These are phyloP conservation scores for Erodium chrysanthum DNA, from an alignment of 441 rosid species.

Conservation along the genomic window DNA sequence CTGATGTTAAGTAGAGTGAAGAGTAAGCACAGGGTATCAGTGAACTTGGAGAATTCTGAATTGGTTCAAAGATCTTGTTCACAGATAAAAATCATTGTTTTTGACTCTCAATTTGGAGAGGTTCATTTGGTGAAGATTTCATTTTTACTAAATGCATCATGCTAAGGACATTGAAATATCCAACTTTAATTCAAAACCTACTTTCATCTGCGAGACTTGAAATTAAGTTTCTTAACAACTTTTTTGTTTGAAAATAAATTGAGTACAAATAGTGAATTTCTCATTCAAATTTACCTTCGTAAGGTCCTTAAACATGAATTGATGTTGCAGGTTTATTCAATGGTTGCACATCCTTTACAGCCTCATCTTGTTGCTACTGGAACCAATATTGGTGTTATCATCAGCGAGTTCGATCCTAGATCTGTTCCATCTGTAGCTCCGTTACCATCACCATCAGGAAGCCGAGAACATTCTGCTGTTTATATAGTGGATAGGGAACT, in stretches of 20 bases:
- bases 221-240: background rate
- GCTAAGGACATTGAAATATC: background rate
- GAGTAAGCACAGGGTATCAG: too few relatives aligned
- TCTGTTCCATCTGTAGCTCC: conserved; percentile 91
- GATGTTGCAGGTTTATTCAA: conserved; percentile 73
- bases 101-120: background rate
- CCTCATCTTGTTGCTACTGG: conserved; percentile 98
- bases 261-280: background rate
- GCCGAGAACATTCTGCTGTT: conserved; percentile 88
- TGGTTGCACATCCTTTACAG: conserved; percentile 95
- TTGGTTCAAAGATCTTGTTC: background rate
- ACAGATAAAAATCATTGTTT: background rate
- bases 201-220: background rate
- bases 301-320: conserved; percentile 20
- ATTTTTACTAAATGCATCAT: too few relatives aligned
- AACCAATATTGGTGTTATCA: conserved; percentile 84
- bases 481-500: conserved; percentile 82
- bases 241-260: background rate
- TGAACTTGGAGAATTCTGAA: background rate
- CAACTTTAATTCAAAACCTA: background rate
- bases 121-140: background rate
- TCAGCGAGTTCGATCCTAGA: conserved; percentile 88
- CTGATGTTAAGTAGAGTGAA: too few relatives aligned
- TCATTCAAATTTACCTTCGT: background rate
- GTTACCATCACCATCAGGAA: conserved; percentile 65